Base-by-base conservation (phyloP, 257 asterid genomes). In the Petrea volubilis region DNA sequence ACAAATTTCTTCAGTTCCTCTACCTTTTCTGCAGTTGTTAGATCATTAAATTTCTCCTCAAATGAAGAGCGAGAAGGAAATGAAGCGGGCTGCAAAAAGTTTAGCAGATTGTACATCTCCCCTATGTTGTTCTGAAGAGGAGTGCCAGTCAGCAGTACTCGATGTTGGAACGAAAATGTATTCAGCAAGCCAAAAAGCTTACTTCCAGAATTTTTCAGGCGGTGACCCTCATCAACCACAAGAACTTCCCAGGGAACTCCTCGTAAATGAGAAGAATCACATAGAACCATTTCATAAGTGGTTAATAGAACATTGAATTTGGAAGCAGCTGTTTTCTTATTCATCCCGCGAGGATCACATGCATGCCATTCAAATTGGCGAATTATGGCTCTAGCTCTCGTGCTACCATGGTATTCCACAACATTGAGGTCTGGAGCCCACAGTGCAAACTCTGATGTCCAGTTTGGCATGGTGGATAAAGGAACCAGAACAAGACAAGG, bases 201-300 rank as follows among this genome's bases (percentile, higher is more conserved):
- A 78, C 99, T 95, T 59, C 86, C 76, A 6, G 97, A 77, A 78
- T 92, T 92, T 78, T 95, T 95, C 72, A 95, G 80, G 62, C 99
- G 98, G 80, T 95, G 99, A 11, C 99, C 99, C 81, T 95, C 99
- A 86, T 95, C 99, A 81, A 95, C 99, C 77, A 95, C 90, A 83
- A 95, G 98, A 86, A 92, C 98, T 81, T 95, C 99, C 99, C 99
- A 95, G 51, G 98, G 98, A 55, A 95, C 87, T 46, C 87, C 92
- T 68, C 98, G 98, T 52, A 95, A 83, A 82, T 83, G 74, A 28
- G 91, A 81, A 50, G 89, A 82, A 83, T 95, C 99, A 14, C 90
- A 87, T 18, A 95, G 89, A 78, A 95, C 90, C 98, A 95, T 95
- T 75, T 95, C 99, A 64, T 95, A 95, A 2, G 99, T 95, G 41